Evolutionary conservation across 352 stramenopile genomes (phyloP), one percentile per base, ranked within the genome.

Genomic region (Saprolegnia parasitica): DNA sequence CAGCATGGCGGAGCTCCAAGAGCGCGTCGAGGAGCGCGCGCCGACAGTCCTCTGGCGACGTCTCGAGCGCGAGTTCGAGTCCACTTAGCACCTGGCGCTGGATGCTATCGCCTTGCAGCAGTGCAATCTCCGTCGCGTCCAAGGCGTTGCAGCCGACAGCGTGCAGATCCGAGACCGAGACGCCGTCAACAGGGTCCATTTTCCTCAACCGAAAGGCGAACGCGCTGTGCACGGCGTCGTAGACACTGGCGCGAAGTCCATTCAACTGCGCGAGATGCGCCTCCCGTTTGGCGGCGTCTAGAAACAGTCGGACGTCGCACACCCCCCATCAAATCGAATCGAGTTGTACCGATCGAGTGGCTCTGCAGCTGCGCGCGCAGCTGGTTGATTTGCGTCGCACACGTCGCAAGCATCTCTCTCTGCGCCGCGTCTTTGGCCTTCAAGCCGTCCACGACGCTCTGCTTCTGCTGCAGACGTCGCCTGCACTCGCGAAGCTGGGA

Each of bases 211-310:
- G 15, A 6, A 45, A 62, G 24, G 26, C 29, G 29, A 70, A 23
- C 5, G 52, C 11, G 23, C 50, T 13, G 24, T 62, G 26, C n/a
- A 52, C 35, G 8, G 55, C 63, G 15, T 70, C 63, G 37, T 62
- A 70, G 5, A 70, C 54, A 37, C 63, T 62, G 23, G 63, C 63
- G 23, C 63, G 63, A 6, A 70, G 54, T 8, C 63, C 63, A 57
- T 67, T 32, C 32, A 67, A 32, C 56, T 67, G 24, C 24, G 15
- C 21, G 62, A 23, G 60, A 56, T 5, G 13, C 6, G 11, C 20
- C 42, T 4, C 20, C 21, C 58, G 20, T 26, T 58, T 15, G 29
- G n/a, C 26, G 10, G 21, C 29, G 15, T 18, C 18, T 58, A 24
- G 5, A 58, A 32, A 6, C 42, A 26, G 3, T 65, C 57, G 57